phyloP scores from a whole-genome alignment of 2,329 filamentous ascomycete genomes.

The Ophiostoma perfectum region DNA sequence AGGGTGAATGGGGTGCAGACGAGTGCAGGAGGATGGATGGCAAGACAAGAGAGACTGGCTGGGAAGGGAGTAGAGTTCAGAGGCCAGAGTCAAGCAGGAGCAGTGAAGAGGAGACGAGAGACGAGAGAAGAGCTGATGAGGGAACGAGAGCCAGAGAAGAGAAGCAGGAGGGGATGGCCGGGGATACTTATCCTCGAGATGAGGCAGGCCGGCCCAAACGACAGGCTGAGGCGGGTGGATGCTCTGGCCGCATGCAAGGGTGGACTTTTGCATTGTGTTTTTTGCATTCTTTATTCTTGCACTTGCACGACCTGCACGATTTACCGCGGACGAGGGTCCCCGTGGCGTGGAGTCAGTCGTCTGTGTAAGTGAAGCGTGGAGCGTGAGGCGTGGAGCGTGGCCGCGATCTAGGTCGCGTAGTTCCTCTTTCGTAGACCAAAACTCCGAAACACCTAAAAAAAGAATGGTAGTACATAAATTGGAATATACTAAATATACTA shows the following conservation, averaged over 20 bases:
- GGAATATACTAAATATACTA: background rate
- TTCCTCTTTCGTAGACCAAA: background rate
- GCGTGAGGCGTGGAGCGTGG: background rate
- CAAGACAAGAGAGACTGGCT: background rate
- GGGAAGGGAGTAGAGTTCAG: background rate
- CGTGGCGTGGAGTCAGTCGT: background rate
- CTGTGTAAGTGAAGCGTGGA: background rate
- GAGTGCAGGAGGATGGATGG: background rate
- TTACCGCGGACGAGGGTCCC: conserved; percentile 13
- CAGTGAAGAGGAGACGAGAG: background rate
- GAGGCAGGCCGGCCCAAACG: conserved; percentile 19
- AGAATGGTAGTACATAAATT: background rate
- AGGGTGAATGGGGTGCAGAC: conserved; percentile 3
- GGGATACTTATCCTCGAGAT: conserved; percentile 27
- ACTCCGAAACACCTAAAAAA: conserved; percentile 5
- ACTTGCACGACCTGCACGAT: background rate
- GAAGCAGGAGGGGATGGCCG: conserved; percentile 5
- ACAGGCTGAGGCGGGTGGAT: conserved; percentile 23
- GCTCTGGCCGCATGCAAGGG: conserved; percentile 6
- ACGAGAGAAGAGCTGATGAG: conserved; percentile 14
- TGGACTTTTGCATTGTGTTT: background rate
- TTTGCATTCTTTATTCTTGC: background rate
- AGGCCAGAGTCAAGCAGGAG: background rate
- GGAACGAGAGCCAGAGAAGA: conserved; percentile 17
- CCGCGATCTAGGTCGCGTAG: conserved; percentile 17